phyloP scores from a whole-genome alignment of 1,284 basidiomycete genomes.

The Neolentinus lepideus region DNA sequence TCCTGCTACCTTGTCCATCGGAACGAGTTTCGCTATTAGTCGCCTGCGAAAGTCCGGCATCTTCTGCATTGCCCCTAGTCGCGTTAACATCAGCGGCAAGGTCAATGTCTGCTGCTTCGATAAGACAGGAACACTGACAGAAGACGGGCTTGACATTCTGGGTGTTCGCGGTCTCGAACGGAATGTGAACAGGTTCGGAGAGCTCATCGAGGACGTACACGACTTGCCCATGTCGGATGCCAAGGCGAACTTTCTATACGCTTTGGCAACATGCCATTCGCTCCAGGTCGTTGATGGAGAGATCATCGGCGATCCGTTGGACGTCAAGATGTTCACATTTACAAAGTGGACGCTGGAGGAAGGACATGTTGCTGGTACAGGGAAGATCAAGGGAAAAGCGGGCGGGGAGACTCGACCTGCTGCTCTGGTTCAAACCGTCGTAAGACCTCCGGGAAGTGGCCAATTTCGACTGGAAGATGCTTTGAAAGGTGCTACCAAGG shows the following conservation, averaged over 20 bases:
- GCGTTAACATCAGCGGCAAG: constrained; percentile 95
- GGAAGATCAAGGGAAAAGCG: constrained; percentile 59
- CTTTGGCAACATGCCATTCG: constrained; percentile 94
- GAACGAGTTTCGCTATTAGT: constrained; percentile 91
- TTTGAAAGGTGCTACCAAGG: constrained; percentile 72
- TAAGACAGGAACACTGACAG: constrained; percentile 98
- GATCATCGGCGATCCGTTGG: constrained; percentile 91
- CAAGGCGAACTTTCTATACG: constrained; percentile 85
- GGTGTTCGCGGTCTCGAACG: constrained; percentile 84
- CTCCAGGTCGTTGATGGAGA: constrained; percentile 89
- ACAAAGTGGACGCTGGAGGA: constrained; percentile 97
- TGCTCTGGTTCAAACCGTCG: constrained; percentile 94
- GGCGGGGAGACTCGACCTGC: constrained; percentile 70
- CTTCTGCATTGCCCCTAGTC: constrained; percentile 95
- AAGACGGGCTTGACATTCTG: constrained; percentile 96
- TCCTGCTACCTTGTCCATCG: constrained; percentile 96
- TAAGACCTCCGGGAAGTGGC: constrained; percentile 88
- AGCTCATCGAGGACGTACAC: constrained; percentile 82
- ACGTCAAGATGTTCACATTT: constrained; percentile 97
- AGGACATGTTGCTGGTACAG: constrained; percentile 65
- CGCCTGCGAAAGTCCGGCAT: constrained; percentile 87
- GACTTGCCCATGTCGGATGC: constrained; percentile 73
- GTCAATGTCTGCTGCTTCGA: constrained; percentile 99
- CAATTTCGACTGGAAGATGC: constrained; percentile 92
- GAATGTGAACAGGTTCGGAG: constrained; percentile 75